Evolutionary conservation across 2,329 filamentous ascomycete genomes (phyloP).

Genomic region (Truncatella angustata): DNA sequence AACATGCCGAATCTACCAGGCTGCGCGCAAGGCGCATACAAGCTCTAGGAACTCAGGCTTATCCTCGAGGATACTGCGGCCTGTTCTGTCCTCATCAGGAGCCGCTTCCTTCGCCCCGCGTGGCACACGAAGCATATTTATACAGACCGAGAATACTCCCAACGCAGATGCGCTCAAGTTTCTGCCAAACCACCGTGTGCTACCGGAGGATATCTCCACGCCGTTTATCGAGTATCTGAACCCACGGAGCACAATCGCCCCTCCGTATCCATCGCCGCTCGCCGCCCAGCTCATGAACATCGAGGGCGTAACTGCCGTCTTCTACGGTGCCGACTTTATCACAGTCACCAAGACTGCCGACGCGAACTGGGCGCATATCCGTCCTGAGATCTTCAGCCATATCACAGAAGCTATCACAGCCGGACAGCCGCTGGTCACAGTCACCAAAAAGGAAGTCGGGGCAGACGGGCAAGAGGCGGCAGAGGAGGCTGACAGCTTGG

Average conservation of each 20-base stretch:
- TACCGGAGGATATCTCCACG: conserved; percentile 70
- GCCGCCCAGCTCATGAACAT: conserved; percentile 89
- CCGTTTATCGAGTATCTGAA: conserved; percentile 90
- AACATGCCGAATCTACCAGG: conserved; percentile 21
- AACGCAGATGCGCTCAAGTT: conserved; percentile 98
- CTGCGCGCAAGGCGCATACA: conserved; percentile 28
- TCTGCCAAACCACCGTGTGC: conserved; percentile 81
- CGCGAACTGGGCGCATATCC: conserved; percentile 90
- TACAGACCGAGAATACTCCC: conserved; percentile 92
- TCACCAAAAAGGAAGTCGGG: conserved; percentile 59
- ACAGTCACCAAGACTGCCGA: conserved; percentile 89
- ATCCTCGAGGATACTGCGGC: conserved; percentile 21
- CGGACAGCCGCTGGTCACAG: conserved; percentile 77
- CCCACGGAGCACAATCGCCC: conserved; percentile 82
- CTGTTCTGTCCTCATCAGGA: conserved; percentile 15
- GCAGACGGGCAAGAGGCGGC: conserved; percentile 45
- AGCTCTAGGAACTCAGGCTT: conserved; percentile 22
- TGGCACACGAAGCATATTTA: conserved; percentile 79
- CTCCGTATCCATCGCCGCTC: conserved; percentile 86
- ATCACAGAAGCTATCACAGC: conserved; percentile 91
- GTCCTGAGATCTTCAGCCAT: conserved; percentile 90
- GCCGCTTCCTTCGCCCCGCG: conserved; percentile 22
- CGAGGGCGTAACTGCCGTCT: conserved; percentile 91
- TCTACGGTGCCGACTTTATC: conserved; percentile 94
- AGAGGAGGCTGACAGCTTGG: conserved; percentile 67